These are phyloP conservation scores for Aureobasidium sp. DNA, from an alignment of 2,329 filamentous ascomycete genomes.

Conservation along the genomic window DNA sequence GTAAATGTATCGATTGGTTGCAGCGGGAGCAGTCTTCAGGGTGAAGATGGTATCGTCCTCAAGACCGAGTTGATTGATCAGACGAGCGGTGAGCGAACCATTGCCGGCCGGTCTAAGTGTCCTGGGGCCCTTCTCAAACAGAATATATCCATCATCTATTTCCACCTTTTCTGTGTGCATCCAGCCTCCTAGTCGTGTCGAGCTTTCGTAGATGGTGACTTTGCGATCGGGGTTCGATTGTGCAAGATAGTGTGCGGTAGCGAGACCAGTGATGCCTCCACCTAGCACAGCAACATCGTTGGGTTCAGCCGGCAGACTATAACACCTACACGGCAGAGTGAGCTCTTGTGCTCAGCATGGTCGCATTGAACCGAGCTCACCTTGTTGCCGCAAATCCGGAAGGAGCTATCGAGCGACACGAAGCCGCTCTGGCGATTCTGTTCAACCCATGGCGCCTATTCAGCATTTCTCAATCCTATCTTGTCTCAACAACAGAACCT, in stretches of 20 bases:
- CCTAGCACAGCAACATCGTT: conserved; percentile 62
- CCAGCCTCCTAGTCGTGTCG: conserved; percentile 72
- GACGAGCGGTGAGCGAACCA: conserved; percentile 60
- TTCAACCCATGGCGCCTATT: conserved; percentile 14
- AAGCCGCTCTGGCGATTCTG: background rate
- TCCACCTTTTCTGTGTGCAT: conserved; percentile 59
- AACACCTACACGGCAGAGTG: background rate
- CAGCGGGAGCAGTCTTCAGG: conserved; percentile 43
- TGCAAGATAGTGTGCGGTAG: conserved; percentile 69
- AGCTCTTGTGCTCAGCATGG: background rate
- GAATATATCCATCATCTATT: conserved; percentile 55
- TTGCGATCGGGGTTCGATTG: conserved; percentile 59
- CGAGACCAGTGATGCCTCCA: conserved; percentile 75
- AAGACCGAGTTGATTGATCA: conserved; percentile 59
- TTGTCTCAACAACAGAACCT: background rate
- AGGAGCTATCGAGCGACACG: background rate
- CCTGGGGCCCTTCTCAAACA: conserved; percentile 80
- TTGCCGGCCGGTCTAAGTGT: conserved; percentile 58
- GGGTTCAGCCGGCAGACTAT: conserved; percentile 14
- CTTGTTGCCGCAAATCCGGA: background rate
- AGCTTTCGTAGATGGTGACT: conserved; percentile 76
- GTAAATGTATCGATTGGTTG: conserved; percentile 71
- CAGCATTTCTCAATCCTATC: conserved; percentile 9
- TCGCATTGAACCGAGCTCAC: background rate
- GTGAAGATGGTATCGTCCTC: conserved; percentile 51